These are phyloP conservation scores for Halteria grandinella DNA, from an alignment of 73 alveolate genomes.

Conservation along the genomic window DNA sequence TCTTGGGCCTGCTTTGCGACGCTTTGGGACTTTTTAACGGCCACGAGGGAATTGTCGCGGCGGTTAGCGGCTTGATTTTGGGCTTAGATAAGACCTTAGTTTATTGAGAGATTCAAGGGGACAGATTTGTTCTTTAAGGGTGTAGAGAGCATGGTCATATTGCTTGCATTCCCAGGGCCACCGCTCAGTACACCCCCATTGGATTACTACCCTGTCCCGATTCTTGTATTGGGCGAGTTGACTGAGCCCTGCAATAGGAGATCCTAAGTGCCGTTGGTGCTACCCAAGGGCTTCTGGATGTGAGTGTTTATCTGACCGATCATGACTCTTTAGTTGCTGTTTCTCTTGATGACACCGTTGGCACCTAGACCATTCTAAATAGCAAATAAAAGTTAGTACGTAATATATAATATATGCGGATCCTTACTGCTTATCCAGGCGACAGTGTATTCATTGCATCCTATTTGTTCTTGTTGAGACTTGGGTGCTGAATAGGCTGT, in stretches of 20 bases:
- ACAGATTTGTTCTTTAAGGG: conserved; percentile 49
- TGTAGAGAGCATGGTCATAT: no score
- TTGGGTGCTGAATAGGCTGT: conserved; percentile 3
- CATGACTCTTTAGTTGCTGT: conserved; percentile 2
- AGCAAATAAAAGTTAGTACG: conserved; percentile 10
- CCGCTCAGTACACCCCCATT: not conserved
- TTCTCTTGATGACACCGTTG: not conserved
- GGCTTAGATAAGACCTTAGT: not conserved
- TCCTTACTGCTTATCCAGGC: not conserved
- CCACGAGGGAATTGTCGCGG: conserved; percentile 26
- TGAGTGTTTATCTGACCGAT: conserved; percentile 33
- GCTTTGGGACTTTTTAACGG: not conserved
- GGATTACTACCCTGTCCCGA: conserved; percentile 19
- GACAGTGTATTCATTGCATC: not conserved
- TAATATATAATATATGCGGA: conserved; percentile 28
- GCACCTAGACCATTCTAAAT: not conserved
- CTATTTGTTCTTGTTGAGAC: not conserved
- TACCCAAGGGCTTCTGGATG: conserved; percentile 23
- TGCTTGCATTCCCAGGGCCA: not conserved
- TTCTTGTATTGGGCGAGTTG: conserved; percentile 14
- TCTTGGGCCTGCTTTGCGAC: not conserved
- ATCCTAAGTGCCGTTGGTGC: no score
- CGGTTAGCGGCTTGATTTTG: not conserved
- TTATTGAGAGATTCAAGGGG: conserved; percentile 34
- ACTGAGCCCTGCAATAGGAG: conserved; percentile 2